Evolutionary conservation across 2,329 filamentous ascomycete genomes (phyloP), one percentile per base, ranked within the genome.

Genomic region (Fusarium sororula): DNA sequence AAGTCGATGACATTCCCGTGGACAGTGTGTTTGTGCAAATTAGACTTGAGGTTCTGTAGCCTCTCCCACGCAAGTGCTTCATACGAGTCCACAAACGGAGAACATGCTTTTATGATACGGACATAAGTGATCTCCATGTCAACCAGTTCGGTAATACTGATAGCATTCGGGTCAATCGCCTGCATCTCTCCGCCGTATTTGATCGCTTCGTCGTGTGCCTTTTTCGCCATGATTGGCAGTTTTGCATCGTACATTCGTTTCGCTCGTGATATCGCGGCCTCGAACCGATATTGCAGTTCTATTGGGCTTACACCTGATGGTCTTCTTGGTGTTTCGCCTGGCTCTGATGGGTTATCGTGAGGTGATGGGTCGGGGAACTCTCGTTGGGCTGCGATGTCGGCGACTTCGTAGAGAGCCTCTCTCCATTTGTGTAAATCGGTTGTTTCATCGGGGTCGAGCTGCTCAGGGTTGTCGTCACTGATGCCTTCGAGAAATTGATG

Each of bases 151-250:
- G 15, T 22, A 15, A 56, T 24, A 24, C 38, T 24, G 14, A 70
- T 41, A 11, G 42, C 55, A 30, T 56, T 22, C 4, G 28, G 22
- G 3, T 60, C 66, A 10, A 42, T 26, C 12, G 45, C 37, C 15
- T 54, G 58, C 26, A 69, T 58, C 12, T 60, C 38, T 30, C 20
- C 35, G 2, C 41, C 24, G 13, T 70, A 50, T 22, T 65, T 18
- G 18, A 65, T 51, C 6, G 66, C 66, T 28, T 70, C 60, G 5
- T 64, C 67, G 12, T 70, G 42, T 24, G 67, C 65, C 22, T 58
- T 70, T 26, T 70, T 70, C 1, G 67, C 67, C 15, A 68, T 42
- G 8, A 48, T 55, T 7, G 67, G 53, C 17, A 64, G 26, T 10
- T 44, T 60, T 2, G 51, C 65, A 15, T 48, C 32, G 9, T 48